Conservation (phyloP, 2,329 filamentous ascomycete species). For the Aspergillus sp. region DNA sequence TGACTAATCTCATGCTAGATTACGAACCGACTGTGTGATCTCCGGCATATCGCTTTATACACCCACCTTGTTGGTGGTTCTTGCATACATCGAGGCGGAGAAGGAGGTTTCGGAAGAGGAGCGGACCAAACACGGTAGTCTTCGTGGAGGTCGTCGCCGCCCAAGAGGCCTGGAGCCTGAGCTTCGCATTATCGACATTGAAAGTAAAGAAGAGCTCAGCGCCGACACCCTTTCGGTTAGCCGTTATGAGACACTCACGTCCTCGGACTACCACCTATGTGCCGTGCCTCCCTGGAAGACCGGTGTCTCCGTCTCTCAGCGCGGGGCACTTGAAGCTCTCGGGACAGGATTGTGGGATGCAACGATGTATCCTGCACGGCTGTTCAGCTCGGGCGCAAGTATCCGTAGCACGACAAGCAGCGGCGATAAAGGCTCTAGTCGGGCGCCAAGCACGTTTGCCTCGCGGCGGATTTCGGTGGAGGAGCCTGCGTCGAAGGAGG, state of each 20-base stretch:
- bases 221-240: conserved; percentile 84
- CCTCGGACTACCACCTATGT: conserved; percentile 87
- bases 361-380: conserved; percentile 78
- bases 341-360: conserved; percentile 82
- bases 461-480: conserved; percentile 52
- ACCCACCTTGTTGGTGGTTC: conserved; percentile 81
- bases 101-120: conserved; percentile 62
- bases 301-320: conserved; percentile 62
- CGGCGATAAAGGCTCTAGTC: conserved; percentile 58
- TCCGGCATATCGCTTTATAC: conserved; percentile 97
- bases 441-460: conserved; percentile 51
- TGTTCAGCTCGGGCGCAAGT: conserved; percentile 86
- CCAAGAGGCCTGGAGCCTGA: conserved; percentile 84
- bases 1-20: conserved; percentile 50
- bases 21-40: conserved; percentile 96
- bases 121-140: conserved; percentile 38
- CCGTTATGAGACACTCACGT: conserved; percentile 79
- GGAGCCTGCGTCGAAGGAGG: conserved; percentile 38
- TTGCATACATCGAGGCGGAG: conserved; percentile 82
- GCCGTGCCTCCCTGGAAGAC: conserved; percentile 76
- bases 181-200: conserved; percentile 84
- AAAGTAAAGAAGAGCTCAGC: conserved; percentile 78
- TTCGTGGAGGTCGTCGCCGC: conserved; percentile 64
- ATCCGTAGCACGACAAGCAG: conserved; percentile 58
- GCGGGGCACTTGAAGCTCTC: conserved; percentile 73